These are phyloP conservation scores for Scedosporium apiospermum DNA, from an alignment of 2,329 filamentous ascomycete genomes.

Conservation along the genomic window DNA sequence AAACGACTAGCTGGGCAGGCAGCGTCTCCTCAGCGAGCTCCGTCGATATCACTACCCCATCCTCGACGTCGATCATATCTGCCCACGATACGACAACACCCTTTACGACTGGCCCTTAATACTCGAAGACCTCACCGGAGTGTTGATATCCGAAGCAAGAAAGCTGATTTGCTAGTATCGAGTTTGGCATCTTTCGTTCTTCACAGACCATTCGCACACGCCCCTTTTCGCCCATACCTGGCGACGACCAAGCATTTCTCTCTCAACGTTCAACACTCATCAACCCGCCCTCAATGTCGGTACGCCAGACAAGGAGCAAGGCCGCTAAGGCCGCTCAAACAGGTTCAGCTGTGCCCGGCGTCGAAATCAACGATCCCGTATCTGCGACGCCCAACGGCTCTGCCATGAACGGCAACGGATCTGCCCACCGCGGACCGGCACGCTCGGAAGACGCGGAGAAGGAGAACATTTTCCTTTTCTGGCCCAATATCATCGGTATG, in stretches of 20 bases:
- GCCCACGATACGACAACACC: no score
- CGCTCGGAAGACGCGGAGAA: constrained; percentile 26
- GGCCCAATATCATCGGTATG: constrained; percentile 73
- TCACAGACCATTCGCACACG: not conserved
- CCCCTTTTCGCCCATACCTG: not conserved
- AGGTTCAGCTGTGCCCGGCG: constrained; percentile 10
- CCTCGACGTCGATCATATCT: no score
- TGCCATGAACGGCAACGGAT: constrained; percentile 36
- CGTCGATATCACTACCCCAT: no score
- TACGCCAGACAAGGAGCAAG: constrained; percentile 28
- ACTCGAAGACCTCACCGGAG: no score
- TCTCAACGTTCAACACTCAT: not conserved
- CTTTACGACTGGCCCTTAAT: no score
- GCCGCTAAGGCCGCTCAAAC: constrained; percentile 20
- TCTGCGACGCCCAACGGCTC: constrained; percentile 18
- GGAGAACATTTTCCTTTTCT: constrained; percentile 77
- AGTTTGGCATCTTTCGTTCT: not conserved
- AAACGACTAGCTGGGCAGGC: not conserved
- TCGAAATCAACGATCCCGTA: constrained; percentile 16
- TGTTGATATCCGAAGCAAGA: no score
- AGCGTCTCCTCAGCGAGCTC: not conserved
- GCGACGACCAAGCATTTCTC: not conserved
- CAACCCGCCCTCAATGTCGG: constrained; percentile 22
- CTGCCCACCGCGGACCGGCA: constrained; percentile 23
- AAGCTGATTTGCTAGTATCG: no score